Evolutionary conservation across 2,329 filamentous ascomycete species (phyloP).

Genomic region (Metarhizium robertsii): DNA sequence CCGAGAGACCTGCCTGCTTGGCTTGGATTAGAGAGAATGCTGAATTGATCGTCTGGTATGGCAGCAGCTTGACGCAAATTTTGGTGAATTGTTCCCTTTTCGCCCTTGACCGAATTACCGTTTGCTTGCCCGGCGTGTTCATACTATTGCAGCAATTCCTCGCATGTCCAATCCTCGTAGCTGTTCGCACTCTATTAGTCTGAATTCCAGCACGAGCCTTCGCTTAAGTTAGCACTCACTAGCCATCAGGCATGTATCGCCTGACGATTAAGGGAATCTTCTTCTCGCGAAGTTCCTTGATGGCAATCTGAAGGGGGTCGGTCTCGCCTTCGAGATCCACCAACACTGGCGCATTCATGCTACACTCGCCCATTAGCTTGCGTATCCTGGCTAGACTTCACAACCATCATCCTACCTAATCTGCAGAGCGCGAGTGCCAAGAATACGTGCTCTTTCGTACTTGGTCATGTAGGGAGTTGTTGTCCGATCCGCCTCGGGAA

Average conservation of each 20-base stretch:
- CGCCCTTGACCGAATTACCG: conserved; percentile 5
- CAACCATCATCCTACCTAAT: conserved; percentile 67
- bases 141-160: conserved; percentile 67
- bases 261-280: conserved; percentile 95
- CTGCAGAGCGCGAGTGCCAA: conserved; percentile 88
- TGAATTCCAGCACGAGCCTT: not conserved
- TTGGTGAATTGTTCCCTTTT: not conserved
- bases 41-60: not conserved
- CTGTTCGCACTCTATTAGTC: conserved; percentile 30
- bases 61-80: not conserved
- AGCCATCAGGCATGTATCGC: conserved; percentile 93
- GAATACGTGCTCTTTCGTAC: conserved; percentile 88
- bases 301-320: conserved; percentile 91
- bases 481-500: conserved; percentile 75
- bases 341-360: conserved; percentile 94
- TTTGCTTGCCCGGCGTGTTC: conserved; percentile 7
- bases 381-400: not conserved
- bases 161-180: conserved; percentile 99
- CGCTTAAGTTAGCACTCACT: conserved; percentile 45
- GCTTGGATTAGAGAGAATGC: not conserved
- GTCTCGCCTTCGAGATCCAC: conserved; percentile 97
- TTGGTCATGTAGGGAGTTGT: conserved; percentile 99
- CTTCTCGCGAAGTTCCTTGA: conserved; percentile 96
- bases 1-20: conserved; percentile 2
- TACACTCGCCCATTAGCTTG: conserved; percentile 26